A percentile compares a stretch with the other conserved stretches of the same genome.
These are phyloP conservation scores for Lonicera japonica DNA, from an alignment of 129 eudicot genomes.

Conservation along the genomic window DNA sequence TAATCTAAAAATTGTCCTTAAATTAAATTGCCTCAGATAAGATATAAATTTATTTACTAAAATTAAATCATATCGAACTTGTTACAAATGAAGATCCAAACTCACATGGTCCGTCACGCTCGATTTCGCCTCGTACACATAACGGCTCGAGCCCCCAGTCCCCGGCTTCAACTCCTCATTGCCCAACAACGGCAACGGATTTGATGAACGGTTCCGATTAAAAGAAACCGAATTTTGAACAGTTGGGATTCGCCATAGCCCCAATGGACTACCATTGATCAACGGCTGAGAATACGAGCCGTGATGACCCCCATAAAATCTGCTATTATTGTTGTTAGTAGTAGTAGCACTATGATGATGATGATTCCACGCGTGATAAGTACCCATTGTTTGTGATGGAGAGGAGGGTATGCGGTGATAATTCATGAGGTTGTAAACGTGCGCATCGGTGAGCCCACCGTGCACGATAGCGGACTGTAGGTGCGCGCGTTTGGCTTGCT, in stretches of 20 bases:
- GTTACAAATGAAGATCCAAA: constrained; percentile 87
- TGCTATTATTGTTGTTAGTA: constrained; percentile 4
- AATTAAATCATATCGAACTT: neutral
- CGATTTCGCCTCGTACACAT: constrained; percentile 44
- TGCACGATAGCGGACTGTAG: constrained; percentile 67
- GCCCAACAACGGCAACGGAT: constrained; percentile 20
- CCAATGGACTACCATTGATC: constrained; percentile 73
- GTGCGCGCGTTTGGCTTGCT: constrained; percentile 90
- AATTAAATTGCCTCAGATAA: neutral
- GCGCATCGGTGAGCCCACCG: constrained; percentile 38
- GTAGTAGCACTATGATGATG: neutral
- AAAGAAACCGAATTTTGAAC: constrained; percentile 22
- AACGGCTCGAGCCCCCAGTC: constrained; percentile 23
- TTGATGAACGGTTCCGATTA: constrained; percentile 25
- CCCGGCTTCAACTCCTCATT: constrained; percentile 14
- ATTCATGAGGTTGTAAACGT: constrained; percentile 55
- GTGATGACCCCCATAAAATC: constrained; percentile 24
- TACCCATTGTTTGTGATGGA: constrained; percentile 19
- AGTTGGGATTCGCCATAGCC: constrained; percentile 57
- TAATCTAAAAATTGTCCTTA: neutral
- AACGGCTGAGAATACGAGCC: constrained; percentile 31
- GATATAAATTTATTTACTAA: neutral
- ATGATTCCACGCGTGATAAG: constrained; percentile 36
- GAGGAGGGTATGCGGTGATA: constrained; percentile 39
- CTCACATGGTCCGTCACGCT: constrained; percentile 74